These are phyloP conservation scores for Sphagnum contortum DNA, from an alignment of 225 moss, liverwort and hornwort genomes.

Conservation along the genomic window DNA sequence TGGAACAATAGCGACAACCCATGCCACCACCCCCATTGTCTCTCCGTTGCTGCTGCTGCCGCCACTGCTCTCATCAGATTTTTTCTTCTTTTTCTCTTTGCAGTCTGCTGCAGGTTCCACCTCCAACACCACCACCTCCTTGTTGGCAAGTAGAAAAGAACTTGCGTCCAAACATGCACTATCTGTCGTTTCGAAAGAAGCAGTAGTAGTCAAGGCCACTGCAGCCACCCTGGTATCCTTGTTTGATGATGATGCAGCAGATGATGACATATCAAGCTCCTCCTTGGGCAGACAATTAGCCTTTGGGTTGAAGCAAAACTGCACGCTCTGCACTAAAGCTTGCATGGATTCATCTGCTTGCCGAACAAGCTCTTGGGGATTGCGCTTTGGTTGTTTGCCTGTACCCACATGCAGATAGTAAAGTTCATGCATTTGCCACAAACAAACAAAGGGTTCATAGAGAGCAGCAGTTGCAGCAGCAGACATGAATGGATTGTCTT, in stretches of 20 bases:
- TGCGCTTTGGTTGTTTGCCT: slow-evolving; percentile 38
- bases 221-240: slow-evolving; percentile 10
- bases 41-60: slow-evolving; percentile 7
- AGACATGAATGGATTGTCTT: too few species aligned
- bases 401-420: slow-evolving; percentile 50
- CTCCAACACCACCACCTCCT: too few species aligned
- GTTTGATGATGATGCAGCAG: slow-evolving; percentile 6
- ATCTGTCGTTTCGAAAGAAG: slow-evolving; percentile 21
- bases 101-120: slow-evolving; percentile 13
- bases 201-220: slow-evolving; percentile 19
- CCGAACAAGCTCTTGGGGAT: slow-evolving; percentile 35
- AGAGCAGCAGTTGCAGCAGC: too few species aligned
- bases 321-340: slow-evolving; percentile 31
- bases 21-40: slow-evolving; percentile 31
- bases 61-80: too few species aligned
- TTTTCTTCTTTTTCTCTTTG: slow-evolving; percentile 14
- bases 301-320: slow-evolving; percentile 20
- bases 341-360: slow-evolving; percentile 34
- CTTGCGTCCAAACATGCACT: slow-evolving; percentile 20
- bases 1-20: slow-evolving; percentile 52
- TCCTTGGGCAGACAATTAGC: not conserved
- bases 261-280: slow-evolving; percentile 5
- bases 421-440: slow-evolving; percentile 42
- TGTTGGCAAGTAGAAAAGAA: too few species aligned
- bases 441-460: not conserved